Base-by-base conservation (phyloP, 345 rosid species). In the Euphorbia peplus region DNA sequence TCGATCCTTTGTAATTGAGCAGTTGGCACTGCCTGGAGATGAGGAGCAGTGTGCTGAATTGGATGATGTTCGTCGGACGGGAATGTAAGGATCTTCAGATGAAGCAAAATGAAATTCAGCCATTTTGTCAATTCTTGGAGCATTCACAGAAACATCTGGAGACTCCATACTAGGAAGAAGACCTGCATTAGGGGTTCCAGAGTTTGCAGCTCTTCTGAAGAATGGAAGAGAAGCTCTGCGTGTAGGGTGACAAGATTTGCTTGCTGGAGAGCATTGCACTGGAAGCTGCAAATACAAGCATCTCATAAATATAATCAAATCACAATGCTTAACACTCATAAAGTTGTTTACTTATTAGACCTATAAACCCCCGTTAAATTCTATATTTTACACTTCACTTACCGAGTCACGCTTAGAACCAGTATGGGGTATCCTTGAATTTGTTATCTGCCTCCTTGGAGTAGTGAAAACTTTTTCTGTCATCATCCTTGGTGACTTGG, bases 161-260 rank as follows among this genome's bases (percentile, higher is more conserved):
- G 73, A 75, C 42, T 69, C 61, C 4, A 74, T 13, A 28, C 50
- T 48, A 26, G 44, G 69, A 56, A n/a, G 83, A 16, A 78, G 72
- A 13, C 66, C 54, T 7, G 15, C 44, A 14, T 75, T 73, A 12
- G 87, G 86, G 59, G 77, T 72, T 28, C 64, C 84, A n/a, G 65
- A 11, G 8, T 83, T 73, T 48, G 66, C 53, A 5, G 77, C 73
- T 76, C 48, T 73, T 32, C 64, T 66, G 35, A 74, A 61, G 63
- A 86, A 73, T 32, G 98, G 98, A 62, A 92, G 90, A 72, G 96
- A 90, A 42, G 62, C 85, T 73, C 96, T 86, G 64, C 95, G 85
- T 6, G 84, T 46, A 26, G 79, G 0, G 5, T 69, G 76, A 35
- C 84, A 65, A 48, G 76, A 63, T 68, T 73, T 84, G 68, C 75